Evolutionary conservation across 2,329 filamentous ascomycete species (phyloP), one percentile per base, ranked within the genome.

Genomic region (Chrysoporthe cubensis): DNA sequence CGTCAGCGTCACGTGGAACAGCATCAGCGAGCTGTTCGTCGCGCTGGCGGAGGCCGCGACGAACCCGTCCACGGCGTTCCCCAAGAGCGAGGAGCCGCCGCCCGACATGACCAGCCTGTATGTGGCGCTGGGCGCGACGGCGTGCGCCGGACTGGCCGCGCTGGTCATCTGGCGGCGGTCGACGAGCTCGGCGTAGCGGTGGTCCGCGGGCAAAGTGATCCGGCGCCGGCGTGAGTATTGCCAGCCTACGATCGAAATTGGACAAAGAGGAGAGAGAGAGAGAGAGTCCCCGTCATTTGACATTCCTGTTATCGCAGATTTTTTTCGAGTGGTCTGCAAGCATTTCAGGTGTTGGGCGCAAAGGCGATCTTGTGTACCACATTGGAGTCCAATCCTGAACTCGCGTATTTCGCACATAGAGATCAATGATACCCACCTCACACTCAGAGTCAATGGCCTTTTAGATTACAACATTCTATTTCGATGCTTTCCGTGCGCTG

Each of bases 21-120:
- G 92, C 74, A 97, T 98, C 73, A 91, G 91, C 71, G 96, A 99
- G 79, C 86, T 98, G 46, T 99, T 98, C 79, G 93, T 97, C 34
- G 90, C 88, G 46, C 87, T 98, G 66, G 96, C 96, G 7, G 96
- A 98, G 79, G 91, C 93, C 52, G 95, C 95, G 6, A 96, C 94
- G 57, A 94, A 94, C 75, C 96, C 96, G 0, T 94, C 90, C 73
- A 91, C 89, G 0, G 95, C 91, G 0, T 97, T 96, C 74, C 95
- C 96, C 0, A 96, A 94, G 79, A 92, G 87, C 65, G 93, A 97
- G 71, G 94, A 97, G 74, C 93, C 96, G 65, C 87, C 89, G 1
- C 89, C 91, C 4, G 95, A 97, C 78, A 88, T 92, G 73, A 93
- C 94, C 70, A 90, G 91, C 70, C 83, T 97, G 75, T 97, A 97